Percentiles rank a stretch among this genome's conserved stretches.
Evolutionary conservation across 2,329 filamentous ascomycete genomes (phyloP).

Genomic region (Pyrenophora teres): DNA sequence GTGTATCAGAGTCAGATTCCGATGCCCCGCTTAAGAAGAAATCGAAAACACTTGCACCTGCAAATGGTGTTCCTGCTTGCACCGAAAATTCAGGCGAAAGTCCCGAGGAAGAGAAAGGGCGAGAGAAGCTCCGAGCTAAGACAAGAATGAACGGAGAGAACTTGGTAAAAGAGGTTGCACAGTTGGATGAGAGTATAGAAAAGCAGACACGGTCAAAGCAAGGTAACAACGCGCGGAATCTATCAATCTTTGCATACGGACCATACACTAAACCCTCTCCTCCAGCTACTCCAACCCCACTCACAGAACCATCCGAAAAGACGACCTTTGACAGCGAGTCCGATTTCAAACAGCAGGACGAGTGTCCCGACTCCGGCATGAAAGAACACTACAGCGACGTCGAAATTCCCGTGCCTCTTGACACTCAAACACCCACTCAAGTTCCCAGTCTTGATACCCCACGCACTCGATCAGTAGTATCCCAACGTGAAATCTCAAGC

Average conservation of each 20-base stretch:
- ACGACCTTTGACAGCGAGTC: neutral
- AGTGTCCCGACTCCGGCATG: neutral
- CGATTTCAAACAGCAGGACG: neutral
- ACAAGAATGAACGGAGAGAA: neutral
- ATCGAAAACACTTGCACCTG: neutral
- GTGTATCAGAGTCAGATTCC: slow-evolving; percentile 9
- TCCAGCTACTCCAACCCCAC: neutral
- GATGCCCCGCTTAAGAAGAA: slow-evolving; percentile 11
- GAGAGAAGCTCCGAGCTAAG: neutral
- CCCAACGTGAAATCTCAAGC: neutral
- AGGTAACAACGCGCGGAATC: neutral
- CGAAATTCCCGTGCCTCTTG: neutral
- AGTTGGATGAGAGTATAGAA: neutral
- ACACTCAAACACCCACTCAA: neutral
- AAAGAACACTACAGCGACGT: neutral
- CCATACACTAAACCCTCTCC: neutral
- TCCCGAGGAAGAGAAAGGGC: neutral
- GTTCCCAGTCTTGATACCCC: neutral
- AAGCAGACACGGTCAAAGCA: neutral
- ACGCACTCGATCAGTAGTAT: neutral
- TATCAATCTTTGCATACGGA: neutral
- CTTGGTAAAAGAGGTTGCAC: neutral
- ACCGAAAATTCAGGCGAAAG: neutral
- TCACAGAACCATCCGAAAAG: neutral
- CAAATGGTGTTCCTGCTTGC: neutral